Base-by-base conservation (phyloP, 805 yeast species). In the Cyberlindnera maclurae region DNA sequence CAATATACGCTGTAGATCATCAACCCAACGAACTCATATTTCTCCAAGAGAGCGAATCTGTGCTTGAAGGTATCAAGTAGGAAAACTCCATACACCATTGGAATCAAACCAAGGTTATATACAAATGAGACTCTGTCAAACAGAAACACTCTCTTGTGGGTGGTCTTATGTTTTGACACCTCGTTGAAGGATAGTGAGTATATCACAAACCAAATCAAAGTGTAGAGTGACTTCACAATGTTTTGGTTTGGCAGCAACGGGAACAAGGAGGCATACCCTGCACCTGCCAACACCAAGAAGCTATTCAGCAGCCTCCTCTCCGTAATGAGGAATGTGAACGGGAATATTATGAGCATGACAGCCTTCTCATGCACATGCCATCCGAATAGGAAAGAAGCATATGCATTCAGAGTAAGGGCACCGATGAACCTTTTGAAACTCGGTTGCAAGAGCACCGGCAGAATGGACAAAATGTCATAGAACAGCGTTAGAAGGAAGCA, bases 331-430 rank as follows among this genome's bases (percentile, higher is more conserved):
- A 93, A 80, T 6, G 93, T 72, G 58, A 86, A 79, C 1, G 99
- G 99, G 48, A 93, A 74, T 8, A 93, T 82, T 3, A 90, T 81
- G 15, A 89, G 59, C 69, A 93, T 71, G n/a, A 93, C 77, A 0
- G 97, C 97, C 70, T 93, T 93, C 61, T 93, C 98, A 63, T 93
- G 98, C 17, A 93, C 98, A 55, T 93, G 97, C 97, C 97, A 93
- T 5, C 99, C 98, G 62, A 93, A 93, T 35, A 93, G 63, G 55
- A 85, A 93, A 3, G 96, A 83, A 0, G 96, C 79, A 62, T 77
- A 86, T 4, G 94, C 97, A 62, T 97, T 90, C 34, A 90, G 68
- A 0, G 96, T 82, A 50, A 93, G 62, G 1, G 89, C 75, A 0
- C 95, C 96, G 13, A 89, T 59, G 50, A 93, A 93, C 47, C 94